Base-by-base conservation (phyloP, 257 asterid genomes). In the Leptodermis oblonga region DNA sequence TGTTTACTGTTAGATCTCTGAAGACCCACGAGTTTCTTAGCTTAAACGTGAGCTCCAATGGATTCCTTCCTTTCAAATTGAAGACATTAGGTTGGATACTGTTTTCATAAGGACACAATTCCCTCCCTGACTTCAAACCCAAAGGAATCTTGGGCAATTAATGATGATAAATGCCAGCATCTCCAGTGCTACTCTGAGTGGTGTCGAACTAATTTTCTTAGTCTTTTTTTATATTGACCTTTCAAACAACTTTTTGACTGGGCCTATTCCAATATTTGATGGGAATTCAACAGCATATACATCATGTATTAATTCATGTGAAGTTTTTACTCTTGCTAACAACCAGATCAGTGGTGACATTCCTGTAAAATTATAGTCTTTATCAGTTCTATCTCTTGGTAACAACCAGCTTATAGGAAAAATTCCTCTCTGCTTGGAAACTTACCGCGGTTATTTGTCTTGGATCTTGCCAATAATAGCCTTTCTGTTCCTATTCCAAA, bases 61-160 rank as follows among this genome's bases (percentile, higher is more conserved):
- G 71, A 26, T 73, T 23, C 77, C 76, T 52, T 67, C 77, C 8
- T 73, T 65, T 64, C 71, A 73, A 36, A 68, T 74, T 18, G n/a
- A 18, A 14, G 12, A 18, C 13, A 58, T 74, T 42, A 7, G 0
- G 14, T 20, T 74, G 18, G 64, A 41, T 9, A 46, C 61, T 33
- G 37, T 58, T 22, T 30, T 1, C 13, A 51, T 66, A 23, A 73
- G 78, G 17, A 71, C 77, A 2, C 53, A 11, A 13, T 58, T 73
- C 25, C 72, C 78, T 62, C 5, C 17, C 0, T 73, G 78, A 73
- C 69, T 73, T 23, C 51, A 59, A 22, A 74, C 73, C 0, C 73
- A 74, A 17, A 66, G 18, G 11, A 7, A 13, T 7, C 63, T 67
- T 23, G 9, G 13, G 5, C 17, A 0, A 25, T 18, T 73, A 23